phyloP scores from a whole-genome alignment of 441 rosid species.

The Arabidopsis lyrata region DNA sequence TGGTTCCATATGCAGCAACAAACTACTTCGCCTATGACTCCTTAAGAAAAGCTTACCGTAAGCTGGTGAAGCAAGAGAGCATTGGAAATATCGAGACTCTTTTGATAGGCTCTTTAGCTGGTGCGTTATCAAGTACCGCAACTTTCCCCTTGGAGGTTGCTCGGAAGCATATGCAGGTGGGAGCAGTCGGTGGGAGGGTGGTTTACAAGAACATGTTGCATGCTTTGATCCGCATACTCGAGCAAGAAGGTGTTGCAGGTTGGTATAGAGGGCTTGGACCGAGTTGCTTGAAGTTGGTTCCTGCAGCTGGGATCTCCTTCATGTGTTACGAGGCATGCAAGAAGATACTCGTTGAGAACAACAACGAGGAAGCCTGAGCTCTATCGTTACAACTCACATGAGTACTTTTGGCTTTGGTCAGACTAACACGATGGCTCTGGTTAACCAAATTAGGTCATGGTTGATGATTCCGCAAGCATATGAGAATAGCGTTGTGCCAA shows the following conservation, averaged over 20 bases:
- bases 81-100: conserved; percentile 90
- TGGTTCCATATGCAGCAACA: conserved; percentile 91
- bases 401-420: conserved; percentile 21
- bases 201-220: conserved; percentile 84
- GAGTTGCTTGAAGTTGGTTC: conserved; percentile 96
- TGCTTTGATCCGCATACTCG: conserved; percentile 83
- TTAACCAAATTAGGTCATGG: conserved; percentile 11
- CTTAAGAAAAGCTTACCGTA: conserved; percentile 69
- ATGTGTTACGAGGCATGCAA: conserved; percentile 98
- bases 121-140: conserved; percentile 89
- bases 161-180: conserved; percentile 97
- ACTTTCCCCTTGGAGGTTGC: conserved; percentile 98
- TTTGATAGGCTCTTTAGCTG: conserved; percentile 87
- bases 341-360: conserved; percentile 74
- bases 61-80: conserved; percentile 62
- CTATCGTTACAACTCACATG: background rate
- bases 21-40: conserved; percentile 95
- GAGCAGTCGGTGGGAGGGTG: conserved; percentile 85
- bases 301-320: conserved; percentile 98
- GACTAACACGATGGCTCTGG: conserved; percentile 38
- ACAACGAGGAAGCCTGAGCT: conserved; percentile 49
- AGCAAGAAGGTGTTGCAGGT: conserved; percentile 72
- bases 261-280: conserved; percentile 92
- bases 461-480: conserved; percentile 18
- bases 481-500: background rate